These are phyloP conservation scores for Suhomyces coccinellae DNA, from an alignment of 1,139 yeast genomes.

Conservation along the genomic window DNA sequence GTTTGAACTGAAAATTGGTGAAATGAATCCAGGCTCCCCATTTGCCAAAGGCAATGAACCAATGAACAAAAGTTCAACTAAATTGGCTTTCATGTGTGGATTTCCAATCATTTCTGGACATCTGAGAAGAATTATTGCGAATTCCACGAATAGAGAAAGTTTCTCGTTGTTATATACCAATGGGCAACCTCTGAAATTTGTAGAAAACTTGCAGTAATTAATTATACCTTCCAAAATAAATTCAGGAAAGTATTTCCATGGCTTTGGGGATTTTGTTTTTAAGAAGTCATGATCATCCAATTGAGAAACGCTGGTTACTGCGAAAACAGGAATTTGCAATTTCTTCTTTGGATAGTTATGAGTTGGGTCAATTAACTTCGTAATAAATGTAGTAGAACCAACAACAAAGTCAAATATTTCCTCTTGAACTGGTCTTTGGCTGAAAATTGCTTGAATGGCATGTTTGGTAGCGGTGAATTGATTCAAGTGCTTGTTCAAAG, in stretches of 20 bases:
- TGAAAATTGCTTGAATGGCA: slow-evolving; percentile 61
- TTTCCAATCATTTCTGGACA: slow-evolving; percentile 86
- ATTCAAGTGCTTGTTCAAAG: slow-evolving; percentile 42
- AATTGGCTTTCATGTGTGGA: slow-evolving; percentile 86
- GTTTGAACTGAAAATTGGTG: slow-evolving; percentile 62
- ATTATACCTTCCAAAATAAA: slow-evolving; percentile 82
- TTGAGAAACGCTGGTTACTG: slow-evolving; percentile 47
- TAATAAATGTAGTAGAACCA: slow-evolving; percentile 72
- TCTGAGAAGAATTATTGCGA: slow-evolving; percentile 71
- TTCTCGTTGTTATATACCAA: slow-evolving; percentile 52
- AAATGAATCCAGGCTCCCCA: slow-evolving; percentile 72
- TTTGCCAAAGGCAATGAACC: slow-evolving; percentile 66
- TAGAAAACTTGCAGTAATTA: slow-evolving; percentile 65
- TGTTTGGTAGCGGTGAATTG: slow-evolving; percentile 47
- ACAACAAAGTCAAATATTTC: slow-evolving; percentile 75
- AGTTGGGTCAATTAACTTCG: slow-evolving; percentile 69
- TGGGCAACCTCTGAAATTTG: slow-evolving; percentile 62
- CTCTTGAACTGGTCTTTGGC: slow-evolving; percentile 53
- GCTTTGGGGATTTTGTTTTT: slow-evolving; percentile 64
- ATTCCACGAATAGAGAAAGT: slow-evolving; percentile 63
- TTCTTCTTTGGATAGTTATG: slow-evolving; percentile 60
- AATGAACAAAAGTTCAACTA: slow-evolving; percentile 75
- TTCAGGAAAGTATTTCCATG: slow-evolving; percentile 86
- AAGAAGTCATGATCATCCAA: slow-evolving; percentile 72
- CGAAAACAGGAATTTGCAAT: slow-evolving; percentile 65